Base-by-base conservation (phyloP, 2,329 filamentous ascomycete species). In the Colletotrichum melonis region DNA sequence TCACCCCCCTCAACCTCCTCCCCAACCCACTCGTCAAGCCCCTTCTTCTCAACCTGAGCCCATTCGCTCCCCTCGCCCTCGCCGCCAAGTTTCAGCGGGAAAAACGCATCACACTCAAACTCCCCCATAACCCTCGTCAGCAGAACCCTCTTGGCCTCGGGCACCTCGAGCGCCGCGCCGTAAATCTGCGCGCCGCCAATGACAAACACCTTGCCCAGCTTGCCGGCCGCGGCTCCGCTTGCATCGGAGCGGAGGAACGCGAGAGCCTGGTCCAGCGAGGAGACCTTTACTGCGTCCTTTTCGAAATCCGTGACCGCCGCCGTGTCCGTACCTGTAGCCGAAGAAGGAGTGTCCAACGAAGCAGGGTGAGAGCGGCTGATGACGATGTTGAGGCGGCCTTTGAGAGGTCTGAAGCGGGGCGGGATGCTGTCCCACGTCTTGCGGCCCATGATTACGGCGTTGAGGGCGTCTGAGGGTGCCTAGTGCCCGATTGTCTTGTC, bases 351-450 rank as follows among this genome's bases (percentile, higher is more conserved):
- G 26, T 28, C 9, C 19, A 63, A 42, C 11, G 42, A 24, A 30
- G 78, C 72, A 14, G 77, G 26, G 68, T 85, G 82, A 16, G 86
- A 86, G 59, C 92, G 87, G 74, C 91, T 93, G 76, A 99, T 87
- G 76, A 98, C 90, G 54, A 98, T 90, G 82, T 98, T 98, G 63
- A 95, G 86, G 11, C 97, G 88, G 75, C 91, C 93, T 74, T 91
- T 92, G 42, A 99, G 87, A 22, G 97, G 97, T 2, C 95, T 89
- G 81, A 97, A 95, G 64, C 87, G 89, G 7, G 86, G 80, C 2
- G 97, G 96, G 73, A 99, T 96, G 76, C 92, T 95, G 65, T 97
- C 95, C 92, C 96, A 99, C 0, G 97, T 99, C 84, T 97, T 98
- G 79, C 97, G 93, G 73, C 97, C 97, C 97, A 99, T 99, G 77